Evolutionary conservation across 2,329 filamentous ascomycete species (phyloP), one percentile per base, ranked within the genome.

Genomic region (Thelonectria olida): DNA sequence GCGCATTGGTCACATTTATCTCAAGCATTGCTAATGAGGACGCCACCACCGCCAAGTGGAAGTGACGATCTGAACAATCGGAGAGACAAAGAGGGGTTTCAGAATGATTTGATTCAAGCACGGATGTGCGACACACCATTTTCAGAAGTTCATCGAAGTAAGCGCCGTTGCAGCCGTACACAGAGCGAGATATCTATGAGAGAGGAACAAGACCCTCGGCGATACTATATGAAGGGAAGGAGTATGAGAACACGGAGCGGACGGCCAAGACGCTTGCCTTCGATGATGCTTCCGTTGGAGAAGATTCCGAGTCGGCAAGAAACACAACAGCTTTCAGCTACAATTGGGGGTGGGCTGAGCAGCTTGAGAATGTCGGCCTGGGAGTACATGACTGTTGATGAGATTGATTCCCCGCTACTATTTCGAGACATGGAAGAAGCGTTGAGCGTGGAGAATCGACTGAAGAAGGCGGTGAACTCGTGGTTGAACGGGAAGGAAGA

Each of bases 221-320:
- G 49, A 5, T 64, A 68, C 54, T 59, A 68, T 8, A 68, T 73
- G 17, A 63, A 60, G 22, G 34, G 68, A 45, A 56, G 65, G 27
- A 58, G 64, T 41, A 65, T 64, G 31, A 63, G 49, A 25, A 55
- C 62, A 27, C 56, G 41, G 25, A 59, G 64, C 19, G 66, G 65
- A 19, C 64, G 62, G 28, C 42, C 54, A 31, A 72, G 67, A 58
- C 61, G 70, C 17, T 23, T 69, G 15, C 62, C 61, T 13, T 72
- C 70, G 5, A 65, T 51, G 19, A 66, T 51, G 34, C 62, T 74
- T 31, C 69, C 72, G 8, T 58, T 76, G 7, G 74, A 74, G 60
- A 66, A 44, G 23, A 68, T 69, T n/a, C 62, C 73, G 19, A 51
- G 12, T 23, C 39, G 52, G 4, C 48, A 68, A 25, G 41, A 63